phyloP scores from a whole-genome alignment of 2,329 filamentous ascomycete species.

The Pseudogymnoascus pannorum region DNA sequence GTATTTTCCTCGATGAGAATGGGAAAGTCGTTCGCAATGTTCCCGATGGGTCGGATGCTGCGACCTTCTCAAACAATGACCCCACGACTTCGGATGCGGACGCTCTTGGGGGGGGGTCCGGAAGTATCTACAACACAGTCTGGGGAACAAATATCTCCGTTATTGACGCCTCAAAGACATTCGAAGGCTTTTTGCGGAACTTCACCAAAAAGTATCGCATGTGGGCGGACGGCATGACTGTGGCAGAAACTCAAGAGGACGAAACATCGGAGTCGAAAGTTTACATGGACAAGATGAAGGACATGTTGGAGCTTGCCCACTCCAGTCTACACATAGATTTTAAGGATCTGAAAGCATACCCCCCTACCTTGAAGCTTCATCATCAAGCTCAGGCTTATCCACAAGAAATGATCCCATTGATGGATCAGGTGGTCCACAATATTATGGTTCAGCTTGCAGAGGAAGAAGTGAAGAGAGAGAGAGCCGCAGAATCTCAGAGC shows the following conservation, averaged over 20 bases:
- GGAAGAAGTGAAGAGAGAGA: constrained; percentile 65
- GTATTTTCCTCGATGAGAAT: constrained; percentile 48
- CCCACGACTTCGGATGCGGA: constrained; percentile 91
- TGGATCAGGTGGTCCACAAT: constrained; percentile 93
- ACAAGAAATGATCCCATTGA: constrained; percentile 90
- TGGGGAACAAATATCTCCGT: constrained; percentile 98
- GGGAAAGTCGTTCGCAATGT: constrained; percentile 52
- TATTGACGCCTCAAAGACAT: constrained; percentile 75
- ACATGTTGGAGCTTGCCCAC: constrained; percentile 82
- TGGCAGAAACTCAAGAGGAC: constrained; percentile 62
- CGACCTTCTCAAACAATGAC: constrained; percentile 56
- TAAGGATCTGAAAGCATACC: constrained; percentile 84
- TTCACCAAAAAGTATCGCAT: constrained; percentile 92
- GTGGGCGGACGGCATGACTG: constrained; percentile 77
- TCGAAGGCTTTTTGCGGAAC: constrained; percentile 88
- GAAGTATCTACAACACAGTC: constrained; percentile 56
- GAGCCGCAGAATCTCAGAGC: constrained; percentile 48
- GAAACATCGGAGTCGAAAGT: constrained; percentile 71
- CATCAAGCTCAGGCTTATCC: constrained; percentile 92
- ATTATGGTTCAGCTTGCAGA: constrained; percentile 84
- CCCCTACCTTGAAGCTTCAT: constrained; percentile 87
- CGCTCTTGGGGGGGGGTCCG: constrained; percentile 71
- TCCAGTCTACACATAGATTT: constrained; percentile 82
- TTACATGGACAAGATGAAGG: constrained; percentile 78
- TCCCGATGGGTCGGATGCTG: constrained; percentile 48